Conservation (phyloP, 345 rosid genomes). For the Brassica carinata region DNA sequence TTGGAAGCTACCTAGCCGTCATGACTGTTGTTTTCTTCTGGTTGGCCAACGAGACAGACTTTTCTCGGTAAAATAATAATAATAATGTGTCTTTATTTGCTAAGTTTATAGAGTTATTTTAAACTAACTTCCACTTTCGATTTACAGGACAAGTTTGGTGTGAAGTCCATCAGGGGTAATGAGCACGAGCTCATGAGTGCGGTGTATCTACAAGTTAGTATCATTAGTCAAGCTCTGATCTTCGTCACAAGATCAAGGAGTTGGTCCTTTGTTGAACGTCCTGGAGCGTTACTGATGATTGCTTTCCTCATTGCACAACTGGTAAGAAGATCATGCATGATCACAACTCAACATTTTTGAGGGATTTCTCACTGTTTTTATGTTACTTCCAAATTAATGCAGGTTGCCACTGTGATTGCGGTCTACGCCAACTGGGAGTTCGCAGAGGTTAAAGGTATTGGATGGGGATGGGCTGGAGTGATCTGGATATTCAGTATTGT, state of each 20-base stretch:
- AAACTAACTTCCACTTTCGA: background rate
- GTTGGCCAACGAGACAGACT: conserved; percentile 61
- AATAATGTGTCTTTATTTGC: background rate
- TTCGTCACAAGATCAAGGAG: conserved; percentile 93
- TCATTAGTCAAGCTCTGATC: conserved; percentile 89
- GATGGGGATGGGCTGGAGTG: conserved; percentile 99
- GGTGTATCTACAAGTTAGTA: conserved; percentile 93
- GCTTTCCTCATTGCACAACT: conserved; percentile 84
- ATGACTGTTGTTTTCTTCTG: conserved; percentile 93
- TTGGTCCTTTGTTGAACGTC: conserved; percentile 86
- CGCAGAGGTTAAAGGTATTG: conserved; percentile 72
- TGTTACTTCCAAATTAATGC: background rate
- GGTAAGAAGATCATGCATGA: conserved; percentile 45
- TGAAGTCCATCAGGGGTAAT: conserved; percentile 45
- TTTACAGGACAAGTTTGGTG: conserved; percentile 68
- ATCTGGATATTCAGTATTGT: conserved; percentile 84
- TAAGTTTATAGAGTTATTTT: background rate
- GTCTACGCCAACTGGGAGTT: conserved; percentile 87
- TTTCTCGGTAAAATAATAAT: conserved; percentile 60
- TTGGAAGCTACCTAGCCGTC: conserved; percentile 80
- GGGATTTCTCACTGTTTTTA: too few relatives aligned
- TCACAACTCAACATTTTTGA: background rate
- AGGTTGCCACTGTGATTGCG: conserved; percentile 90
- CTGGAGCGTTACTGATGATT: conserved; percentile 61
- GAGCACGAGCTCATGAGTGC: conserved; percentile 73